A percentile compares a stretch with the other conserved stretches of the same genome.
Conservation (phyloP, 495 filamentous ascomycete genomes). For the Chaetomium tenue region DNA sequence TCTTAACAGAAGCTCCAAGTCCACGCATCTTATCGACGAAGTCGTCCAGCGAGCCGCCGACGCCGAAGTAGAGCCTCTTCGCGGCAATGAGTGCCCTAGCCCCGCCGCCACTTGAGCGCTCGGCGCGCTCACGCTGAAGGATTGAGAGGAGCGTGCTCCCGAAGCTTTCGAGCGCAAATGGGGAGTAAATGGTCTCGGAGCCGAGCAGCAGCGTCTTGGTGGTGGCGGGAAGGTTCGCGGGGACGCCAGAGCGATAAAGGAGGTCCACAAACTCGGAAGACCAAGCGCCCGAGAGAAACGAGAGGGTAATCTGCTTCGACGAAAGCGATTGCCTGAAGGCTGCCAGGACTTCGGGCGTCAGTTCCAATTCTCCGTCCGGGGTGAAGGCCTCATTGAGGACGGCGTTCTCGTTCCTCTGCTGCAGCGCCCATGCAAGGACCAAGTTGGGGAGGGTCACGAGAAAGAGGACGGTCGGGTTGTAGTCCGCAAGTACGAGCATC, state of each 20-base stretch:
- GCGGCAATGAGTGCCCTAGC: slow-evolving; percentile 78
- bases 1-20: slow-evolving; percentile 55
- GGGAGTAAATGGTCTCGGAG: slow-evolving; percentile 95
- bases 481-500: slow-evolving; percentile 78
- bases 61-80: slow-evolving; percentile 94
- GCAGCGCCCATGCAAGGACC: slow-evolving; percentile 72
- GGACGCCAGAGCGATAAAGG: slow-evolving; percentile 37
- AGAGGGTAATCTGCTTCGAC: slow-evolving; percentile 57
- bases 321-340: slow-evolving; percentile 61
- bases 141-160: slow-evolving; percentile 66
- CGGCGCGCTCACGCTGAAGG: slow-evolving; percentile 54
- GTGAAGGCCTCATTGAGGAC: slow-evolving; percentile 42
- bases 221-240: slow-evolving; percentile 24
- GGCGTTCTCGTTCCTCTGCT: slow-evolving; percentile 34
- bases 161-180: slow-evolving; percentile 68
- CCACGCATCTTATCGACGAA: slow-evolving; percentile 65
- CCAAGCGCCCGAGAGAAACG: slow-evolving; percentile 85
- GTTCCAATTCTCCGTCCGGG: slow-evolving; percentile 68
- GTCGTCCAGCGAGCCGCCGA: slow-evolving; percentile 88
- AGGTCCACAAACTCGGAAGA: slow-evolving; percentile 63
- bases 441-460: slow-evolving; percentile 89
- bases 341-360: slow-evolving; percentile 60
- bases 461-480: slow-evolving; percentile 80
- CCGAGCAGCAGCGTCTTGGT: slow-evolving; percentile 63
- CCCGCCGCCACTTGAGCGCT: slow-evolving; percentile 32